Percentiles rank a stretch among this genome's conserved stretches.
Conservation (phyloP, 441 rosid genomes). For the Codiaeum variegatum region DNA sequence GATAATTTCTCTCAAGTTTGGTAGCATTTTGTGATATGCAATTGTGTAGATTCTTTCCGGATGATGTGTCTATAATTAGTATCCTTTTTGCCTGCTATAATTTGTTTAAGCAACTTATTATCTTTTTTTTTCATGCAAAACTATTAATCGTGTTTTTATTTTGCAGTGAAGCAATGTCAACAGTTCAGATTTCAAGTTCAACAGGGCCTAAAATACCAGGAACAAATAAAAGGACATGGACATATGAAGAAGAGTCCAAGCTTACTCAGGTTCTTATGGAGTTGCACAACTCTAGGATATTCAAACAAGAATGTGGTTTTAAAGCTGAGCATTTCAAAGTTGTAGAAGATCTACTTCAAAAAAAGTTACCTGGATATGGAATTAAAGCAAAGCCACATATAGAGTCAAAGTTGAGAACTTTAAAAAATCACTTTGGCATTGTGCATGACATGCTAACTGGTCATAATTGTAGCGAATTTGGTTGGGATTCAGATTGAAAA, state of each 20-base stretch:
- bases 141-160: no score
- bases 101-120: no score
- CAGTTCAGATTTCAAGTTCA: neutral
- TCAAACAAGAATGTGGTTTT: neutral
- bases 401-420: neutral
- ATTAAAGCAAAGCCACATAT: conserved; percentile 2
- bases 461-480: neutral
- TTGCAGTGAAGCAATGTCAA: no score
- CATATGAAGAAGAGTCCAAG: neutral
- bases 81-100: no score
- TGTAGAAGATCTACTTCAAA: neutral
- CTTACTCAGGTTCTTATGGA: neutral
- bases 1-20: no score
- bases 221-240: neutral
- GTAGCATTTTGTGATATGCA: no score
- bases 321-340: neutral
- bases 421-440: neutral
- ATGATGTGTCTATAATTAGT: no score
- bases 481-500: neutral
- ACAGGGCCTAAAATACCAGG: neutral
- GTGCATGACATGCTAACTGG: neutral
- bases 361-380: neutral
- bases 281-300: neutral
- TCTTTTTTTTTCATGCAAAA: no score
- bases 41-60: no score